A percentile compares a stretch with the other conserved stretches of the same genome.
phyloP scores from a whole-genome alignment of 108 stramenopile species.

The Epithemia pelagica region DNA sequence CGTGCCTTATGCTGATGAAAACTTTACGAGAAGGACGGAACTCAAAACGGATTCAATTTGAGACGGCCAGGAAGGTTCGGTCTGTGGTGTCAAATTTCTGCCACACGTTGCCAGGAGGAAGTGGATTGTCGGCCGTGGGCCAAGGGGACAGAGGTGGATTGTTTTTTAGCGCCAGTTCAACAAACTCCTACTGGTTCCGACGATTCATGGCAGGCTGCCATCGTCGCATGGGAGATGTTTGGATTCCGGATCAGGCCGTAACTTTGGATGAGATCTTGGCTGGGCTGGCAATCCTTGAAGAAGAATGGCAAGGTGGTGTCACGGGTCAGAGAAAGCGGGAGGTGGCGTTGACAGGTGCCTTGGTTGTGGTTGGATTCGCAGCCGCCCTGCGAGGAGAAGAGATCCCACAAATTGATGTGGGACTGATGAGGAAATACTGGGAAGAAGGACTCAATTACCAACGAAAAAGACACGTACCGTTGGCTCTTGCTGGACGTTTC shows the following conservation, averaged over 20 bases:
- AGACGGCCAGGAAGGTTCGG: conserved; percentile 16
- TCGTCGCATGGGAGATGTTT: conserved; percentile 12
- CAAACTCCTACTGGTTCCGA: conserved; percentile 6
- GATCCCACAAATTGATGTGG: neutral
- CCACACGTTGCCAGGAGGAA: conserved; percentile 9
- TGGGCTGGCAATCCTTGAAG: neutral
- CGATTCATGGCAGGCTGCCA: conserved; percentile 10
- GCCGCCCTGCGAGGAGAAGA: conserved; percentile 9
- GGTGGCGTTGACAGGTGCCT: neutral
- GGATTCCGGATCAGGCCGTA: conserved; percentile 5
- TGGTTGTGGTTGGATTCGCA: neutral
- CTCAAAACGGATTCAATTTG: conserved; percentile 15
- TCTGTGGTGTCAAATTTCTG: neutral
- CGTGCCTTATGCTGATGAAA: neutral
- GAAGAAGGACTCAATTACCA: neutral
- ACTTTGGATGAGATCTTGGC: conserved; percentile 6
- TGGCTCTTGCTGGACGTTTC: conserved; percentile 16
- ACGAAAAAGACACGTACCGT: neutral
- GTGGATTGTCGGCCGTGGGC: neutral
- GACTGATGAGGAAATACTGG: neutral
- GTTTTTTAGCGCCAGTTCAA: neutral
- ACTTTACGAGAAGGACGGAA: conserved; percentile 11
- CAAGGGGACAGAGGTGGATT: neutral
- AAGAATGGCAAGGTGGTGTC: neutral
- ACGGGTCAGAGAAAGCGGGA: neutral